Evolutionary conservation across 805 yeast species (phyloP).

Genomic region (Hanseniaspora guilliermondii): DNA sequence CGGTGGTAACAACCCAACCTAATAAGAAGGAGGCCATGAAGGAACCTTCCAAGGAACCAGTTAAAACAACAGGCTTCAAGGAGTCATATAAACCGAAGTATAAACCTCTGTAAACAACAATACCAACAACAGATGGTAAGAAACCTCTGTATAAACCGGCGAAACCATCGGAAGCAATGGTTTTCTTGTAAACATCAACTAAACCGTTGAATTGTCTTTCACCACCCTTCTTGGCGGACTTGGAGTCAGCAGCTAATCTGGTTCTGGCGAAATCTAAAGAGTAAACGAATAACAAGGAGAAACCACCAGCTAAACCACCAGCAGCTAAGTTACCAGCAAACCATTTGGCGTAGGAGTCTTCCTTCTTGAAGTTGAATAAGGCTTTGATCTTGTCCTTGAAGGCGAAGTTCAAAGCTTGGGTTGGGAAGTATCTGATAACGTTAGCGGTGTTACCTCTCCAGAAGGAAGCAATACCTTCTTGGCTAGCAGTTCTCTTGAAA

Average conservation of each 20-base stretch:
- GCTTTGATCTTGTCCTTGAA: constrained; percentile 95
- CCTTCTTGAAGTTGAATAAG: constrained; percentile 94
- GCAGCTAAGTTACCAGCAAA: constrained; percentile 97
- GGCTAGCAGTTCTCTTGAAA: constrained; percentile 87
- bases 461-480: constrained; percentile 85
- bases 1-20: constrained; percentile 97
- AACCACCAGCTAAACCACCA: constrained; percentile 98
- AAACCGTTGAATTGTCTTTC: constrained; percentile 96
- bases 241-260: constrained; percentile 97
- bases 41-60: constrained; percentile 88
- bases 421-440: constrained; percentile 98
- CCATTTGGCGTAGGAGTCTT: constrained; percentile 85
- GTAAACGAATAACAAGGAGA: constrained; percentile 84
- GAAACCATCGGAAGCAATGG: constrained; percentile 88
- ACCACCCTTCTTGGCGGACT: constrained; percentile 74
- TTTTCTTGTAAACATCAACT: constrained; percentile 91
- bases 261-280: constrained; percentile 97
- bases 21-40: constrained; percentile 90
- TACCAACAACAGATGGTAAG: constrained; percentile 97
- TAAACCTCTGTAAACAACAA: constrained; percentile 96
- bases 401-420: constrained; percentile 96
- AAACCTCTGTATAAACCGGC: constrained; percentile 99
- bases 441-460: constrained; percentile 99
- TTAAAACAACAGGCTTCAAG: constrained; percentile 84
- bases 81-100: constrained; percentile 97